A percentile compares a stretch with the other conserved stretches of the same genome.
These are phyloP conservation scores for Pyrrhoderma noxium DNA, from an alignment of 1,284 basidiomycete species.

Conservation along the genomic window DNA sequence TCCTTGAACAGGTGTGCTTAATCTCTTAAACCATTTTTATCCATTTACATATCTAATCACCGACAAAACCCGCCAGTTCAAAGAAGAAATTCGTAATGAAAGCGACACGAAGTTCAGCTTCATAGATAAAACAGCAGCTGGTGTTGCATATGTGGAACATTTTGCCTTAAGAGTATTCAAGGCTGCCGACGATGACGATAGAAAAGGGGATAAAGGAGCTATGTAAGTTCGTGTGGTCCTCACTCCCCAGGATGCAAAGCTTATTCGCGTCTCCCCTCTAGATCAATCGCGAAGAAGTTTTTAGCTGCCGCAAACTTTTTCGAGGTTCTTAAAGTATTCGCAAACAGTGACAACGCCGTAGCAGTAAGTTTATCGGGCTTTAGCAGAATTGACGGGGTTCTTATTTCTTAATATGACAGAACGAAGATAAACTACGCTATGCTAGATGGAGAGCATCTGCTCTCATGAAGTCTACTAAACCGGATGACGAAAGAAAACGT, in stretches of 20 bases:
- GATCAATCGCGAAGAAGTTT: constrained; percentile 83
- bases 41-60: not conserved
- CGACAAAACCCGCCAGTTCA: constrained; percentile 40
- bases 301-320: constrained; percentile 83
- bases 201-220: constrained; percentile 66
- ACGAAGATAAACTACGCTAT: constrained; percentile 76
- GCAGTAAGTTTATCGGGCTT: constrained; percentile 17
- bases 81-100: constrained; percentile 60
- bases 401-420: constrained; percentile 32
- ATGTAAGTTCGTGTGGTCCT: constrained; percentile 39
- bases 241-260: not conserved
- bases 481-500: too few species aligned
- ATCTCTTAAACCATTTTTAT: not conserved
- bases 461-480: constrained; percentile 81
- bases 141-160: constrained; percentile 87
- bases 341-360: constrained; percentile 45
- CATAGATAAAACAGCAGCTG: constrained; percentile 78
- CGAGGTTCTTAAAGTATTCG: constrained; percentile 75
- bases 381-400: too few species aligned
- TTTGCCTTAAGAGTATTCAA: constrained; percentile 88
- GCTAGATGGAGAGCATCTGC: constrained; percentile 92
- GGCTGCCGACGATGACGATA: constrained; percentile 87
- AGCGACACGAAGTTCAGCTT: constrained; percentile 82
- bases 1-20: constrained; percentile 60
- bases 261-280: constrained; percentile 25